Conservation (phyloP, 2,329 filamentous ascomycete genomes). For the Fusarium equiseti region DNA sequence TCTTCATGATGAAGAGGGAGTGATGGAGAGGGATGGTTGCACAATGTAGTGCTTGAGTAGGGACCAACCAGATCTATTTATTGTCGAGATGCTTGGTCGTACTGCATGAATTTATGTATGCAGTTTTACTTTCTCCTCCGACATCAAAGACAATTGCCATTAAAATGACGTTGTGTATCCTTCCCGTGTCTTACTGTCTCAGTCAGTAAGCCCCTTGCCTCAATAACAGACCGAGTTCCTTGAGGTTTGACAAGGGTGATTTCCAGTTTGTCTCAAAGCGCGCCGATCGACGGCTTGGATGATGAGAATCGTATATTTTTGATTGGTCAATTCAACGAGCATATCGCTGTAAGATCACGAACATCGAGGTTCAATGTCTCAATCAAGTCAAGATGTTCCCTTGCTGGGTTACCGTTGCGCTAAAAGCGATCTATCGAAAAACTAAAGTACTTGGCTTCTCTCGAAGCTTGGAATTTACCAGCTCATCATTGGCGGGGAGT, state of each 20-base stretch:
- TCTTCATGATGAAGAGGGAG: background rate
- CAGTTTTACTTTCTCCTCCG: background rate
- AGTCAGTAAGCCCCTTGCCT: no score
- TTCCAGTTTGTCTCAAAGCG: background rate
- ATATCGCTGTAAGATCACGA: no score
- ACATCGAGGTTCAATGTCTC: background rate
- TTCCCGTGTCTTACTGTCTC: background rate
- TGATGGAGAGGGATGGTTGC: background rate
- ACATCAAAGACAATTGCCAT: background rate
- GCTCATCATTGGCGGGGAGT: background rate
- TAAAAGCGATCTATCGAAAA: conserved; percentile 1
- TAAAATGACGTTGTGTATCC: background rate
- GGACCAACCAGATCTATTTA: background rate
- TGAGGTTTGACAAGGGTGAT: background rate
- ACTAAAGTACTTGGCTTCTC: background rate
- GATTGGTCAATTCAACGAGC: background rate
- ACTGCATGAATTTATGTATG: no score
- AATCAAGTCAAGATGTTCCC: background rate
- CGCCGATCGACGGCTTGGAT: background rate
- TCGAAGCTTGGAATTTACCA: background rate
- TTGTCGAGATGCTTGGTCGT: rapidly evolving
- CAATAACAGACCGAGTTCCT: background rate
- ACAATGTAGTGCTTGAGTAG: rapidly evolving
- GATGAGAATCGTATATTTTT: background rate
- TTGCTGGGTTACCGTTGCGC: background rate